These are phyloP conservation scores for Serendipita sp. DNA, from an alignment of 768 basidiomycete genomes.

Conservation along the genomic window DNA sequence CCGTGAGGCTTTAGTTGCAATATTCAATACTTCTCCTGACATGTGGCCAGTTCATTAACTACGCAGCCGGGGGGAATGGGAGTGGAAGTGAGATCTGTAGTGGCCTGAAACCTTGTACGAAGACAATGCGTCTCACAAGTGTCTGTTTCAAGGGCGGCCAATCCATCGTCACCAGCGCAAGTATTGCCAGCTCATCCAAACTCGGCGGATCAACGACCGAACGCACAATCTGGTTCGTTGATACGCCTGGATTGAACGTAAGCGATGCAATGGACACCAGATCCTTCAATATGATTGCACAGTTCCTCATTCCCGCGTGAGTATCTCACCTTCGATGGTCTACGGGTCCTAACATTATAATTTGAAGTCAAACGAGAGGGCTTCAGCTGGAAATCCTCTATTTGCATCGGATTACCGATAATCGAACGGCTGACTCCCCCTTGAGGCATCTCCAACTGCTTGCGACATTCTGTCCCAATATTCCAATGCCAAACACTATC, in stretches of 20 bases:
- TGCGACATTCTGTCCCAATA: neutral
- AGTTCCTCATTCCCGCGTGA: neutral
- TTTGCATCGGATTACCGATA: neutral
- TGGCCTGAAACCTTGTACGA: neutral
- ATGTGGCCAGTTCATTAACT: too few relatives aligned
- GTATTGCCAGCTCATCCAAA: too few relatives aligned
- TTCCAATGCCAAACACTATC: neutral
- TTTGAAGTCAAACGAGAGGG: neutral
- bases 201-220: too few relatives aligned
- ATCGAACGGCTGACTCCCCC: neutral
- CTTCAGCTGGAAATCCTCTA: neutral
- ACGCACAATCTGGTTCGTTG: conserved; percentile 8
- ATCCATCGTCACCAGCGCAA: conserved; percentile 5
- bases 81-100: neutral
- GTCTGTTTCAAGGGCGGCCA: neutral
- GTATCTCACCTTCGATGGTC: conserved; percentile 1
- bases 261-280: conserved; percentile 13
- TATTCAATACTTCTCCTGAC: too few relatives aligned
- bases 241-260: conserved; percentile 16
- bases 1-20: too few relatives aligned
- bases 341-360: neutral
- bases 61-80: neutral
- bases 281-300: conserved; percentile 13
- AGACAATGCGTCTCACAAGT: neutral
- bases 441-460: neutral